Conservation (phyloP, 202 grass and related monocot species). For the Panicum hallii region DNA sequence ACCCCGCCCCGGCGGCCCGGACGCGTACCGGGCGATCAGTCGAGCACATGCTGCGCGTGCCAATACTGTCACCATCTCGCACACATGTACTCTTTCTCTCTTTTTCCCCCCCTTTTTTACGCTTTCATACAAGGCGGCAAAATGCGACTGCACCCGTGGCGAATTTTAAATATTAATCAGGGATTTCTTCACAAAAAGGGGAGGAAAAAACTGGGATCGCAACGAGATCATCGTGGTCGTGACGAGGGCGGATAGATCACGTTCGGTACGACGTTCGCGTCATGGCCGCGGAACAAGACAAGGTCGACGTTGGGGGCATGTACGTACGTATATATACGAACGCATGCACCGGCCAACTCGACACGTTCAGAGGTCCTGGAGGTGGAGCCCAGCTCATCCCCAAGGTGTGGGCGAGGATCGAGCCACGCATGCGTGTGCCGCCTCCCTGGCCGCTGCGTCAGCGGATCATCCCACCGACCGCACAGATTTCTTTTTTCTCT, state of each 20-base stretch:
- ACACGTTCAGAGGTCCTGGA: not conserved
- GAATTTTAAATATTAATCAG: not conserved
- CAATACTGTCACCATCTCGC: not conserved
- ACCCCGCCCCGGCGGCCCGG: not conserved
- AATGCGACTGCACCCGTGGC: not conserved
- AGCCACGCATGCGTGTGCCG: not conserved
- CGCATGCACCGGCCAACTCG: not conserved
- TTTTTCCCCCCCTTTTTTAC: not conserved
- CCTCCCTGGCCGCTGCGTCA: not conserved
- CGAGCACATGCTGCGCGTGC: not conserved
- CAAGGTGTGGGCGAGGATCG: not conserved
- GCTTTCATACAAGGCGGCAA: not conserved
- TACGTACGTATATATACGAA: not conserved
- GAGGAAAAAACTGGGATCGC: too few species aligned
- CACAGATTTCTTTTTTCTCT: not conserved
- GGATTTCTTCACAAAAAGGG: not conserved
- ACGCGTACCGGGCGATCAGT: not conserved
- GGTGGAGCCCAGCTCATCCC: slow-evolving; percentile 1
- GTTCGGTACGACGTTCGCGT: not conserved
- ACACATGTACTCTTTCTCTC: too few species aligned
- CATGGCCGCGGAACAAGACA: not conserved
- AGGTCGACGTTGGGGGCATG: not conserved
- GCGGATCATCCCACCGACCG: not conserved
- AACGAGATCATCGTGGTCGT: not conserved
- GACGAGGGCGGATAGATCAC: not conserved